Evolutionary conservation across 768 basidiomycete species (phyloP).

Genomic region (Coprinopsis marcescibilis): DNA sequence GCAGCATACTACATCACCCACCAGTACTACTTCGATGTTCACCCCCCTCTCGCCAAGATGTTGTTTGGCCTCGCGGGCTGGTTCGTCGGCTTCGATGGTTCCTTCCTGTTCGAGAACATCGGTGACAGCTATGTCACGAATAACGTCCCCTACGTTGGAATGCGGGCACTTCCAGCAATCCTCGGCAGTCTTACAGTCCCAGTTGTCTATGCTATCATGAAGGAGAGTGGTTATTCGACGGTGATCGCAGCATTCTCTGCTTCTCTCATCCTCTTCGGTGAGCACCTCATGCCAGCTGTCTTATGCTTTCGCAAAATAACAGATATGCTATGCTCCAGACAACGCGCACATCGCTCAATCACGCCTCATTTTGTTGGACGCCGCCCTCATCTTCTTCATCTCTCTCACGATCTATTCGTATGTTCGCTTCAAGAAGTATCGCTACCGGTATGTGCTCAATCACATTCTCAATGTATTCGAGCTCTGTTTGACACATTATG

Average conservation of each 20-base stretch:
- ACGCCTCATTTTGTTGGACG: slow-evolving; percentile 94
- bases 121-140: slow-evolving; percentile 86
- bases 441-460: slow-evolving; percentile 63
- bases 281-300: slow-evolving; percentile 22
- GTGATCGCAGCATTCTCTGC: slow-evolving; percentile 90
- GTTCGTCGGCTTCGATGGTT: slow-evolving; percentile 94
- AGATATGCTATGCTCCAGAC: slow-evolving; percentile 49
- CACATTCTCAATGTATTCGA: slow-evolving; percentile 8
- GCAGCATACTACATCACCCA: slow-evolving; percentile 89
- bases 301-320: no score
- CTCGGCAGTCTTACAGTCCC: slow-evolving; percentile 88
- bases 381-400: slow-evolving; percentile 94
- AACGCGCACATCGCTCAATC: slow-evolving; percentile 95
- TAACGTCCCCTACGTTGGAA: slow-evolving; percentile 90
- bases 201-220: slow-evolving; percentile 93
- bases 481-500: background rate
- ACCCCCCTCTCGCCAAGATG: slow-evolving; percentile 95
- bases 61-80: slow-evolving; percentile 91
- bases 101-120: slow-evolving; percentile 91
- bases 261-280: slow-evolving; percentile 80
- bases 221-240: slow-evolving; percentile 94
- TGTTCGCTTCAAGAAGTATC: slow-evolving; percentile 89
- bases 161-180: slow-evolving; percentile 89
- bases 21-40: slow-evolving; percentile 99
- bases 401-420: slow-evolving; percentile 89